These are phyloP conservation scores for Gossypium arboreum DNA, from an alignment of 345 rosid genomes.

Conservation along the genomic window DNA sequence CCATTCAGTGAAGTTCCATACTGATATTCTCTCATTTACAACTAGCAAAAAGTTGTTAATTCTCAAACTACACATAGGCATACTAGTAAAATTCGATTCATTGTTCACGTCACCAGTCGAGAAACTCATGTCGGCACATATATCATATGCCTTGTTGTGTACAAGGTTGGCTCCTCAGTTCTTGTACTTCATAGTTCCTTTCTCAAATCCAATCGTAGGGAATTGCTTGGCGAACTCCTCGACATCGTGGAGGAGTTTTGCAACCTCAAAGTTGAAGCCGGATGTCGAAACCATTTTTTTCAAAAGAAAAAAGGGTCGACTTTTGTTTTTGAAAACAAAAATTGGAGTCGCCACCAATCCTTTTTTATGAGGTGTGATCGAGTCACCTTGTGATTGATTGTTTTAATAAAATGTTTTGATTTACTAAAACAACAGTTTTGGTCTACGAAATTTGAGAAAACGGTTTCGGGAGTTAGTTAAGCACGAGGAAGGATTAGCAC, in stretches of 20 bases:
- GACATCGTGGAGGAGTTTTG: slow-evolving; percentile 58
- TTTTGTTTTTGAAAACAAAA: too few relatives aligned
- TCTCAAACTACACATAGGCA: slow-evolving; percentile 19
- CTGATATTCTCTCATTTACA: slow-evolving; percentile 22
- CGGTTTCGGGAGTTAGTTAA: too few relatives aligned
- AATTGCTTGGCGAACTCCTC: slow-evolving; percentile 93
- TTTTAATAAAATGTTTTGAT: too few relatives aligned
- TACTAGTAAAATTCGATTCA: neutral
- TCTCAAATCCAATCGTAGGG: slow-evolving; percentile 89
- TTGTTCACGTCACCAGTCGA: neutral
- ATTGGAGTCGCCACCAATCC: too few relatives aligned
- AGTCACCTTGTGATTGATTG: too few relatives aligned
- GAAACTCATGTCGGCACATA: neutral
- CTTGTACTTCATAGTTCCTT: slow-evolving; percentile 95
- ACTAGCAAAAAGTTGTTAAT: slow-evolving; percentile 10
- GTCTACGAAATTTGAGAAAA: too few relatives aligned
- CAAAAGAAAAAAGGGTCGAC: too few relatives aligned
- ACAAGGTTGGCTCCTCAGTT: slow-evolving; percentile 38
- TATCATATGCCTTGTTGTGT: neutral
- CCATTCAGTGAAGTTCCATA: slow-evolving; percentile 3
- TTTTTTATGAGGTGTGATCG: too few relatives aligned
- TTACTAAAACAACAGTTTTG: too few relatives aligned
- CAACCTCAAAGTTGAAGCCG: slow-evolving; percentile 54
- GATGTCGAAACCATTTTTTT: neutral
- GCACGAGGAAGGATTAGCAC: too few relatives aligned